phyloP scores from a whole-genome alignment of 495 filamentous ascomycete species.

The Talaromyces wortmannii region DNA sequence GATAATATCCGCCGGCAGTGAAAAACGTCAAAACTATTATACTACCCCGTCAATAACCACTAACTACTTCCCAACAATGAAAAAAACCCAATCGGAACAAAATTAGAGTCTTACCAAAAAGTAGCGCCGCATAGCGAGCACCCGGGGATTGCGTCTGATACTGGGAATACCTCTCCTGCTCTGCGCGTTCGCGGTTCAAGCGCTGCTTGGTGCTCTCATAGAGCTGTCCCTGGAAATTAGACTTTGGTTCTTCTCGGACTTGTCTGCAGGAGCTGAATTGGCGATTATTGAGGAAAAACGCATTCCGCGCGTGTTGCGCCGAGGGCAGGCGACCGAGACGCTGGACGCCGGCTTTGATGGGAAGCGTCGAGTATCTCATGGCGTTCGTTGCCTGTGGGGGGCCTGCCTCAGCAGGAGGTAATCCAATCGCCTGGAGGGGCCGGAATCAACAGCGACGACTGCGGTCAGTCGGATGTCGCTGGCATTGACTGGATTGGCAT shows the following conservation, averaged over 20 bases:
- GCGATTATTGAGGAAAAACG: background rate
- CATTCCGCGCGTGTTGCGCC: background rate
- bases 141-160: slow-evolving; percentile 45
- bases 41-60: too few relatives aligned
- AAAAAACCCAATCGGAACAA: background rate
- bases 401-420: too few relatives aligned
- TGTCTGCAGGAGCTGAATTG: background rate
- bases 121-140: slow-evolving; percentile 51
- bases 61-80: background rate
- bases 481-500: too few relatives aligned
- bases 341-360: background rate
- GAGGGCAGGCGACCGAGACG: background rate
- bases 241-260: slow-evolving; percentile 1
- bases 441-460: too few relatives aligned
- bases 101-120: slow-evolving; percentile 48
- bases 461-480: too few relatives aligned
- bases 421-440: too few relatives aligned
- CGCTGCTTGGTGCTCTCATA: slow-evolving; percentile 77
- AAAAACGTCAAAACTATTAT: slow-evolving; percentile 46
- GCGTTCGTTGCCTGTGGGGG: background rate
- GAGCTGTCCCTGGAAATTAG: slow-evolving; percentile 77
- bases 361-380: slow-evolving; percentile 1
- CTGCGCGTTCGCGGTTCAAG: slow-evolving; percentile 64
- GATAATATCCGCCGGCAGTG: slow-evolving; percentile 58
- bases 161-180: slow-evolving; percentile 58